Conservation (phyloP, 257 asterid species). For the Vinca minor region DNA sequence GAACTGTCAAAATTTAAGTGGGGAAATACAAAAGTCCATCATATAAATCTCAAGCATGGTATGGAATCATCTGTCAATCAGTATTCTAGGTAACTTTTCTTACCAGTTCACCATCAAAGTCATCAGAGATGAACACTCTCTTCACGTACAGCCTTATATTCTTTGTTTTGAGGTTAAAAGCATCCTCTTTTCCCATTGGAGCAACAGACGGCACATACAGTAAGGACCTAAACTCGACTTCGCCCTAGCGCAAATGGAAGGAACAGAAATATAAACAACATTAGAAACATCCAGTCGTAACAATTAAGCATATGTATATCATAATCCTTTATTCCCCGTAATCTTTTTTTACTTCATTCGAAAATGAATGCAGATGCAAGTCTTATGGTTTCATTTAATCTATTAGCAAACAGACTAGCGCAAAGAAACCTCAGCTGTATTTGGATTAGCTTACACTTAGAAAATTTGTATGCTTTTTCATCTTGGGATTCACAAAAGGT, state of each 20-base stretch:
- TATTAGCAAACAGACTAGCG: background rate
- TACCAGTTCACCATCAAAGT: slow-evolving; percentile 99
- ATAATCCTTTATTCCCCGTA: background rate
- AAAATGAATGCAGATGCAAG: background rate
- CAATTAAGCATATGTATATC: background rate
- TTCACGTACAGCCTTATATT: slow-evolving; percentile 89
- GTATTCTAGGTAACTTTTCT: slow-evolving; percentile 17
- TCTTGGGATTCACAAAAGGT: too few relatives aligned
- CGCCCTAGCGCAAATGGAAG: slow-evolving; percentile 55
- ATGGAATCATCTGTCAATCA: background rate
- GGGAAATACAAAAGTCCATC: slow-evolving; percentile 1
- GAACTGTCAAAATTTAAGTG: slow-evolving; percentile 44
- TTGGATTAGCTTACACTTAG: too few relatives aligned
- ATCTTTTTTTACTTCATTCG: background rate
- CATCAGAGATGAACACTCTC: slow-evolving; percentile 92
- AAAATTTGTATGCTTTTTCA: too few relatives aligned
- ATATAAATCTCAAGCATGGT: background rate
- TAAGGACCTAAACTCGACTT: slow-evolving; percentile 91
- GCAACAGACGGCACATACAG: slow-evolving; percentile 76
- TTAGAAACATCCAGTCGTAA: background rate
- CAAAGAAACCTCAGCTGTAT: background rate
- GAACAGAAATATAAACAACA: background rate
- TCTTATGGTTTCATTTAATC: background rate
- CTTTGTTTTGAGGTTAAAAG: slow-evolving; percentile 77
- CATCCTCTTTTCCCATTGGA: slow-evolving; percentile 74